Base-by-base conservation (phyloP, 2,329 filamentous ascomycete species). In the Cucurbitaria berberidis region DNA sequence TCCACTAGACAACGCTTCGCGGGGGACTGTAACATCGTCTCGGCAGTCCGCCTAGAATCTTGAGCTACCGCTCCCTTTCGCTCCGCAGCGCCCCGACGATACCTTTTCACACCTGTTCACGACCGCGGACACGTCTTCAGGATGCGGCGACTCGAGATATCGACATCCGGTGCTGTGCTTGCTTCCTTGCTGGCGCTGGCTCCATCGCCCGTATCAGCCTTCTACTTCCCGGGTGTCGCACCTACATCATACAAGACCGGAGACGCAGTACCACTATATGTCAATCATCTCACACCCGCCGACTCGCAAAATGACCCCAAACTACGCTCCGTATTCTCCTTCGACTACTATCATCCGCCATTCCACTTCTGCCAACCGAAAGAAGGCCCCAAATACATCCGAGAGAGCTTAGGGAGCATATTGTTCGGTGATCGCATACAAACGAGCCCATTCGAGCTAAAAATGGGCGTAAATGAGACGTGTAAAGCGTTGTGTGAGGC, bases 361-460 rank as follows among this genome's bases (percentile, higher is more conserved):
- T 96, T 99, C 77, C 87, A 90, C 70, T 96, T 97, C 80, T 99
- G 95, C 77, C 79, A 84, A 64, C 95, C 93, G 1, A 79, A 89
- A 50, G 87, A 82, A 55, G 91, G 91, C 2, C 87, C 92, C 8
- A 76, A 93, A 73, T 84, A 89, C 79, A 86, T 96, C 19, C 88
- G 90, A 35, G 95, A 97, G 78, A 95, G 90, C 60, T 77, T 99
- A 59, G 95, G 95, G 21, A 97, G 93, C 81, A 99, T 99, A 72
- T 78, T 99, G 45, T 99, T 99, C 67, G 95, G 95, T 63, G 95
- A 99, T 78, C 86, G 95, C 51, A 99, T 99, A 78, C 91, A 91
- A 79, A 96, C 91, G n/a, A 98, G 93, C 30, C 91, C 93, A 0
- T 96, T 96, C 70, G 86, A 96, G 70, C 81, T 98, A 55, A 84